A percentile compares a stretch with the other conserved stretches of the same genome.
These are phyloP conservation scores for Pseudocercospora cruenta DNA, from an alignment of 2,329 filamentous ascomycete species.

Conservation along the genomic window DNA sequence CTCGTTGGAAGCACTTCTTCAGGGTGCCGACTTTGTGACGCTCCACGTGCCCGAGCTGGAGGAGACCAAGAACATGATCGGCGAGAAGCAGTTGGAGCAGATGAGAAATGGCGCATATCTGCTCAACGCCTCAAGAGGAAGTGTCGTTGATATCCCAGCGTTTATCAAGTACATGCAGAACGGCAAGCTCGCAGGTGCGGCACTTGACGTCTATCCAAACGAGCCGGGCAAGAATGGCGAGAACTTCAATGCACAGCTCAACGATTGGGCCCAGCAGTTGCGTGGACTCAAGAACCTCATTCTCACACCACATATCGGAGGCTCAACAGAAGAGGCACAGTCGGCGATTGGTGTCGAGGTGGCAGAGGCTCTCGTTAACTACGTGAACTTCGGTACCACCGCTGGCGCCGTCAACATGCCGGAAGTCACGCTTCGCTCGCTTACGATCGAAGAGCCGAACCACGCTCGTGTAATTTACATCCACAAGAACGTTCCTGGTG, in stretches of 20 bases:
- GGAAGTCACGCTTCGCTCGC: conserved; percentile 86
- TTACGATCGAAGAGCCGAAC: conserved; percentile 86
- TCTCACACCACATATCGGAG: conserved; percentile 93
- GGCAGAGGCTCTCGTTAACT: conserved; percentile 81
- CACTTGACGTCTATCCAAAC: conserved; percentile 93
- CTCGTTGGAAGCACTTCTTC: conserved; percentile 74
- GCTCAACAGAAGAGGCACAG: conserved; percentile 96
- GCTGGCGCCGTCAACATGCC: conserved; percentile 93
- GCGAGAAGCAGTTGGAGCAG: conserved; percentile 72
- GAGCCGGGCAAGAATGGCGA: conserved; percentile 94
- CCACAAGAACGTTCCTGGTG: conserved; percentile 94
- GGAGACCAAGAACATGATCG: conserved; percentile 92
- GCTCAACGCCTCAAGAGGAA: conserved; percentile 94
- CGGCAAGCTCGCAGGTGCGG: conserved; percentile 88
- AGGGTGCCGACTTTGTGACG: conserved; percentile 85
- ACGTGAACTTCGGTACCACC: conserved; percentile 94
- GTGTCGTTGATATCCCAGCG: conserved; percentile 90
- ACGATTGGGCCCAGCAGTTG: conserved; percentile 83
- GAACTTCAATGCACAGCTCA: conserved; percentile 85
- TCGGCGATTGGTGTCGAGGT: conserved; percentile 95
- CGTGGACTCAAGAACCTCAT: conserved; percentile 88
- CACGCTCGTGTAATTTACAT: conserved; percentile 95
- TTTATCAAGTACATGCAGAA: conserved; percentile 83
- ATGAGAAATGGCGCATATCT: conserved; percentile 95
- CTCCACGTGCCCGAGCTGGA: conserved; percentile 91